phyloP scores from a whole-genome alignment of 2,329 filamentous ascomycete species.

The Phaeophleospora eucalypticola region DNA sequence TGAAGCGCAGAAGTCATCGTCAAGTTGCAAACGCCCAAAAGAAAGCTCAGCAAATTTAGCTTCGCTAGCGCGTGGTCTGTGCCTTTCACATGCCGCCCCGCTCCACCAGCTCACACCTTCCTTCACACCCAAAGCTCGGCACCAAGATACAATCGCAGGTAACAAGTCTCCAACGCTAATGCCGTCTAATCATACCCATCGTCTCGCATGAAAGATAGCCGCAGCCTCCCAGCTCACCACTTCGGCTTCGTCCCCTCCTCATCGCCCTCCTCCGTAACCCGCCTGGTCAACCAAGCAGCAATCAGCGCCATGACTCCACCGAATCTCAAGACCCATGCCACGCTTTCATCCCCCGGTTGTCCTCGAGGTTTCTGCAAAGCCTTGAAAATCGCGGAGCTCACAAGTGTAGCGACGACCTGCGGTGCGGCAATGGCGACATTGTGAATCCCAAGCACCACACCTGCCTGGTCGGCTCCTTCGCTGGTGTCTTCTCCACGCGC shows the following conservation, averaged over 20 bases:
- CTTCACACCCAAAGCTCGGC: neutral
- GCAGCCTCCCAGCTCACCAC: neutral
- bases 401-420: slow-evolving; percentile 83
- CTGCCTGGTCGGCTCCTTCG: slow-evolving; percentile 66
- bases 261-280: slow-evolving; percentile 18
- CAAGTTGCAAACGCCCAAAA: neutral
- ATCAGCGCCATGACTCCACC: slow-evolving; percentile 74
- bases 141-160: neutral
- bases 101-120: neutral
- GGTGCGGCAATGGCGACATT: slow-evolving; percentile 91
- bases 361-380: slow-evolving; percentile 83
- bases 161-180: neutral
- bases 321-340: slow-evolving; percentile 79
- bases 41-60: neutral
- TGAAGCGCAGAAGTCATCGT: no score
- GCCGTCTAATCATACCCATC: neutral
- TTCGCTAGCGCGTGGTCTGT: neutral
- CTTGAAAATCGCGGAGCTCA: slow-evolving; percentile 79
- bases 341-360: slow-evolving; percentile 76
- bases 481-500: slow-evolving; percentile 50
- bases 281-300: slow-evolving; percentile 50
- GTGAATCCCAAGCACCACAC: slow-evolving; percentile 89
- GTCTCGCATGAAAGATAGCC: no score
- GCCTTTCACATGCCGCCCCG: neutral
- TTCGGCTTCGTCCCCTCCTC: slow-evolving; percentile 6